phyloP scores from a whole-genome alignment of 208 protist genomes.

The Crithidia fasciculata region DNA sequence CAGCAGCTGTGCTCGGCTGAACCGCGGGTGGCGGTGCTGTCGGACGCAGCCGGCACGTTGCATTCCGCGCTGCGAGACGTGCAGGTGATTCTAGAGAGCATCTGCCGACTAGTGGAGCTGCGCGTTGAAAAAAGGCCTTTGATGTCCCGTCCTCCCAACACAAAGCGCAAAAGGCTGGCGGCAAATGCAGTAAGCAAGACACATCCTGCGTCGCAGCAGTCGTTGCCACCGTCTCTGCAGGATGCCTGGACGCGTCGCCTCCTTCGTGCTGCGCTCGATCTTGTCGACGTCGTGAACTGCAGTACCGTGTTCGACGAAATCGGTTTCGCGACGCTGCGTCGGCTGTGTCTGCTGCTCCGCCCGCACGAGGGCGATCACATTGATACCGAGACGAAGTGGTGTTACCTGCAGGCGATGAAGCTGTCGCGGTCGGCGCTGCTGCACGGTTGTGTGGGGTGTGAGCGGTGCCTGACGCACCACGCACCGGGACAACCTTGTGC shows the following conservation, averaged over 20 bases:
- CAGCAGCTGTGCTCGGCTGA: conserved; percentile 44
- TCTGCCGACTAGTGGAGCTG: conserved; percentile 32
- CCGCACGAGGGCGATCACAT: conserved; percentile 58
- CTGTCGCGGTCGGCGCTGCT: conserved; percentile 57
- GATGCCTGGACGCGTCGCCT: conserved; percentile 47
- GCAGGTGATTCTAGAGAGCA: conserved; percentile 25
- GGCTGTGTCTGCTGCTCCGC: conserved; percentile 59
- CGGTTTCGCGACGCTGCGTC: conserved; percentile 57
- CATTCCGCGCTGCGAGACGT: conserved; percentile 45
- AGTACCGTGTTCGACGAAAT: conserved; percentile 81
- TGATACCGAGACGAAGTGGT: conserved; percentile 63
- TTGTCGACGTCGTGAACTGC: conserved; percentile 68
- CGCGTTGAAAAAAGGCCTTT: not conserved
- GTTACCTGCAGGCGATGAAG: conserved; percentile 76
- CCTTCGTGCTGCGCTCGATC: conserved; percentile 52
- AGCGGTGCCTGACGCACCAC: conserved; percentile 35
- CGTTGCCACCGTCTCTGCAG: conserved; percentile 17
- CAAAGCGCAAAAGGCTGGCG: not conserved
- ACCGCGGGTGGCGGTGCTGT: conserved; percentile 41
- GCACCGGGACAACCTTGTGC: conserved; percentile 13
- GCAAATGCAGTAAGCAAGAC: not conserved
- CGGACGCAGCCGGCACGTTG: conserved; percentile 35
- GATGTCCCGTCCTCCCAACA: not conserved
- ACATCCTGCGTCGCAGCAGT: not conserved
- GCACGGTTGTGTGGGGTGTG: conserved; percentile 50